Conservation (phyloP, 148 eudicot species). For the Persicaria maculosa region DNA sequence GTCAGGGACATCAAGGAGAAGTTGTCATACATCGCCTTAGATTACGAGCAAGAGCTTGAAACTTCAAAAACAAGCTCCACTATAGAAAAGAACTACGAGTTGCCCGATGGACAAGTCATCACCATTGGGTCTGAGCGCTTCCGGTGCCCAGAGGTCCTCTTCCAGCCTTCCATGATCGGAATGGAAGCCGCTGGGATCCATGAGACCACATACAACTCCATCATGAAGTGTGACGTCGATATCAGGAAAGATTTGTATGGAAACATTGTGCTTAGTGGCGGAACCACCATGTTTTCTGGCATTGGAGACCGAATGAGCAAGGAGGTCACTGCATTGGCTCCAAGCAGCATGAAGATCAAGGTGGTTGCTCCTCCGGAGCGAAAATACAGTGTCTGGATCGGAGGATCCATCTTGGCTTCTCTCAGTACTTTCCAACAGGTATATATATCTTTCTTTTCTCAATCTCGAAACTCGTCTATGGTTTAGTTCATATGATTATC, state of each 20-base stretch:
- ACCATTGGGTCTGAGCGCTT: constrained; percentile 60
- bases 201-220: constrained; percentile 29
- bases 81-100: constrained; percentile 56
- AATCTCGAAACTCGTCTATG: too few relatives aligned
- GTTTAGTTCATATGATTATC: too few relatives aligned
- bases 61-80: constrained; percentile 53
- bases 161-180: constrained; percentile 60
- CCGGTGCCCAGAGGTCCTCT: constrained; percentile 65
- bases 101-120: constrained; percentile 26
- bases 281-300: background rate
- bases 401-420: constrained; percentile 4
- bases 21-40: constrained; percentile 42
- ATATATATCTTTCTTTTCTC: background rate
- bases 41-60: constrained; percentile 50
- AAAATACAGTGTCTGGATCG: constrained; percentile 8
- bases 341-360: constrained; percentile 9
- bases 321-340: background rate
- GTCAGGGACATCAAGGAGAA: constrained; percentile 57
- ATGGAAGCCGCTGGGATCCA: constrained; percentile 55
- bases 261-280: constrained; percentile 6
- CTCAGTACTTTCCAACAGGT: constrained; percentile 7
- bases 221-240: constrained; percentile 6
- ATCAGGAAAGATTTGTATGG: constrained; percentile 1
- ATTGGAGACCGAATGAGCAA: constrained; percentile 5
- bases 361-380: constrained; percentile 7